Evolutionary conservation across 441 rosid genomes (phyloP).

Genomic region (Jatropha multifida): DNA sequence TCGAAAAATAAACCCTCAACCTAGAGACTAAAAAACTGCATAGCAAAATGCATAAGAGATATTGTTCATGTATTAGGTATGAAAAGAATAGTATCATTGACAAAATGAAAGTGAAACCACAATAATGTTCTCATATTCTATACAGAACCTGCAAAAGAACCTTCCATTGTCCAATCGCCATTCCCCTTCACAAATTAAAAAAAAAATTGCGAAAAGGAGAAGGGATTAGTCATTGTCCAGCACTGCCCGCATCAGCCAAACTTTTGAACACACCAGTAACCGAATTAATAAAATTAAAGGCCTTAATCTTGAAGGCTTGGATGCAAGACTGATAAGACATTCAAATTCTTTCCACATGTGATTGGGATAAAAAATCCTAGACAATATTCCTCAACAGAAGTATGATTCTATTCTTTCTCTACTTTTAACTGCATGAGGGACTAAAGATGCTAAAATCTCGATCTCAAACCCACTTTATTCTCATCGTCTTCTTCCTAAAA

Average conservation of each 20-base stretch:
- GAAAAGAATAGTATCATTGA: background rate
- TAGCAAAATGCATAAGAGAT: background rate
- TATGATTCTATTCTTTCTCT: background rate
- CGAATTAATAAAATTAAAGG: background rate
- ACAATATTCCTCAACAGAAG: background rate
- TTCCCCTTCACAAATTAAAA: background rate
- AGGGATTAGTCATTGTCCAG: too few species aligned
- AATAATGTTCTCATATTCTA: background rate
- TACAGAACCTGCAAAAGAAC: background rate
- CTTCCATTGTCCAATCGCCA: background rate
- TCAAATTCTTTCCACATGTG: background rate
- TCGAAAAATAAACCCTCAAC: background rate
- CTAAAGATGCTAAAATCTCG: background rate
- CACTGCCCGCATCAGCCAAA: background rate
- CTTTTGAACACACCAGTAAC: background rate
- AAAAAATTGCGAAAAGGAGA: background rate
- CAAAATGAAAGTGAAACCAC: background rate
- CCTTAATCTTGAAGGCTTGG: background rate
- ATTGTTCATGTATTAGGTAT: background rate
- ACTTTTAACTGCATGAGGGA: background rate
- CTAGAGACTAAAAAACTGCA: background rate
- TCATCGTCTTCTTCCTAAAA: background rate
- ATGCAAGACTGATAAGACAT: background rate
- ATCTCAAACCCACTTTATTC: background rate
- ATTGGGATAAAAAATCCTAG: background rate